phyloP scores from a whole-genome alignment of 805 yeast species.

The Lachancea quebecensis region DNA sequence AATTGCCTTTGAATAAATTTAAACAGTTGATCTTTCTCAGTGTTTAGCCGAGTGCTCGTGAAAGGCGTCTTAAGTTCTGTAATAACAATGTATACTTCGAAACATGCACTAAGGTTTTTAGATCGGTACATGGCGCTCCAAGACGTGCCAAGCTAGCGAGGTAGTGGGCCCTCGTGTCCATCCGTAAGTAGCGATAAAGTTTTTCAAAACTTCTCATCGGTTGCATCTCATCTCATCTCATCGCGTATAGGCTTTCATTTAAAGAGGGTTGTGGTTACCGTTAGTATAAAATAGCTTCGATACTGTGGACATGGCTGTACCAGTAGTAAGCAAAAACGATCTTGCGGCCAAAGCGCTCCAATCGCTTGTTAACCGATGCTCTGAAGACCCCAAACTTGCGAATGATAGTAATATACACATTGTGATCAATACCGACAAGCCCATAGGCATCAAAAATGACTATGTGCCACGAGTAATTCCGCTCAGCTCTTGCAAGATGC shows the following conservation, averaged over 20 bases:
- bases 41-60: slow-evolving; percentile 3
- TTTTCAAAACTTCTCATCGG: not conserved
- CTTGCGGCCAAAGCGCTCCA: slow-evolving; percentile 19
- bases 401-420: slow-evolving; percentile 30
- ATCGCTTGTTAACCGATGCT: slow-evolving; percentile 24
- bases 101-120: slow-evolving; percentile 7
- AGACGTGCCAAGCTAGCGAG: too few species aligned
- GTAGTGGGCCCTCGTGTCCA: not conserved
- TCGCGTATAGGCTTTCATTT: not conserved
- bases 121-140: not conserved
- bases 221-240: slow-evolving; percentile 4
- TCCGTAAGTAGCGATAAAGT: not conserved
- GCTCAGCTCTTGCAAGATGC: slow-evolving; percentile 42
- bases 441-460: slow-evolving; percentile 40
- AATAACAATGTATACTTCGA: slow-evolving; percentile 7
- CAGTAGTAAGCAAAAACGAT: slow-evolving; percentile 10
- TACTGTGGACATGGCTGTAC: not conserved
- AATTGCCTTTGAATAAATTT: not conserved
- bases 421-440: slow-evolving; percentile 42
- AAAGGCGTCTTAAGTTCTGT: slow-evolving; percentile 2
- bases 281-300: too few species aligned
- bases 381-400: slow-evolving; percentile 25
- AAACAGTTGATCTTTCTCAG: not conserved
- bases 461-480: slow-evolving; percentile 55
- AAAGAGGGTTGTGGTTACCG: not conserved